Conservation (phyloP, 257 asterid species). For the Agastache rugosa region DNA sequence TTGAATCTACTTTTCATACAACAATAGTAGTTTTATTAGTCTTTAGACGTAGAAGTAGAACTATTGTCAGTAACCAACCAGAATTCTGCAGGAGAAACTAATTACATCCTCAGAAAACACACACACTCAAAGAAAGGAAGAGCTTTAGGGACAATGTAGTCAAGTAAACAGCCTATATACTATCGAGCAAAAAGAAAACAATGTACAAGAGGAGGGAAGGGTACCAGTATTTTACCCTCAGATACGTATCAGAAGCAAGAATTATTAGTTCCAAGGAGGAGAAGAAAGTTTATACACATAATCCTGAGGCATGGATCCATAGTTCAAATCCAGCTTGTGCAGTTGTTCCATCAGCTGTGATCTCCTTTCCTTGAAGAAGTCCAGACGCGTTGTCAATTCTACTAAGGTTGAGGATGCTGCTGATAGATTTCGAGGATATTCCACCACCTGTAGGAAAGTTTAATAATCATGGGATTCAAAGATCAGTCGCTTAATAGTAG, state of each 20-base stretch:
- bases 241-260: slow-evolving; percentile 9
- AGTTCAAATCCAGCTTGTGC: slow-evolving; percentile 75
- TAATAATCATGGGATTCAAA: neutral
- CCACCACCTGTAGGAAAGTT: slow-evolving; percentile 50
- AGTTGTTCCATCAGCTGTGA: slow-evolving; percentile 99
- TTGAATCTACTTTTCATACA: slow-evolving; percentile 6
- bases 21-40: slow-evolving; percentile 1
- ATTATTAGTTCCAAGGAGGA: slow-evolving; percentile 80
- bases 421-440: slow-evolving; percentile 61
- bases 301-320: slow-evolving; percentile 69
- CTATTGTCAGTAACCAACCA: neutral
- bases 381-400: slow-evolving; percentile 87
- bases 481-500: neutral
- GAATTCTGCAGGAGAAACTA: neutral
- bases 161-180: slow-evolving; percentile 33
- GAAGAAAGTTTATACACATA: slow-evolving; percentile 71
- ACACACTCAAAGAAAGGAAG: neutral
- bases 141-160: neutral
- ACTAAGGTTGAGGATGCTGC: slow-evolving; percentile 79
- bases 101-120: slow-evolving; percentile 6
- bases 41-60: neutral
- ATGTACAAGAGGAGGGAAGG: slow-evolving; percentile 46
- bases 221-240: neutral
- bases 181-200: slow-evolving; percentile 39
- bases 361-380: slow-evolving; percentile 92